A percentile compares a stretch with the other conserved stretches of the same genome.
phyloP scores from a whole-genome alignment of 192 early-diverging fungal species.

The Funneliformis mosseae region DNA sequence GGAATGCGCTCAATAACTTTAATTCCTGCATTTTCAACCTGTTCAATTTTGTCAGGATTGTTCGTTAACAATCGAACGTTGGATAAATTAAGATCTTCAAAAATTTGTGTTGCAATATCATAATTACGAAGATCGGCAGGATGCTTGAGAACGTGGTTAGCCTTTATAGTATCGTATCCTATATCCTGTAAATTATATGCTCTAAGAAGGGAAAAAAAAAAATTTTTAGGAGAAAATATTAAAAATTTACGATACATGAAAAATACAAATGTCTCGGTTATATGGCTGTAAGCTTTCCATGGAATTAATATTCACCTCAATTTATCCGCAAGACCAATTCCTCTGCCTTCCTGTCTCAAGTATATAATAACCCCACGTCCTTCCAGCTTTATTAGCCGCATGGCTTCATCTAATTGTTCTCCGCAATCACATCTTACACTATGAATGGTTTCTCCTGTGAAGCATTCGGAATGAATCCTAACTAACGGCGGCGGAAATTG shows the following conservation, averaged over 20 bases:
- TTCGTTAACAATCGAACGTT: conserved; percentile 88
- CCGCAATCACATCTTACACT: conserved; percentile 94
- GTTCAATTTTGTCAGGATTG: conserved; percentile 92
- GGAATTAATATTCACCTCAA: conserved; percentile 61
- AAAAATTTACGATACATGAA: too few species aligned
- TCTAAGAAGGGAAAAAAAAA: conserved; percentile 46
- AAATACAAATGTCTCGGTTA: too few species aligned
- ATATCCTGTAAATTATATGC: conserved; percentile 97
- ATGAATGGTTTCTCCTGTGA: conserved; percentile 93
- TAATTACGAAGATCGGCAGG: conserved; percentile 95
- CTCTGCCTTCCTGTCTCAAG: conserved; percentile 93
- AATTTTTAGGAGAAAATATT: too few species aligned
- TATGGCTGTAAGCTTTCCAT: too few species aligned
- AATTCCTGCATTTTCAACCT: conserved; percentile 66
- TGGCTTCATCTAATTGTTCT: conserved; percentile 90
- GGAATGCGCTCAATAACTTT: conserved; percentile 80
- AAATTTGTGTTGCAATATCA: conserved; percentile 83
- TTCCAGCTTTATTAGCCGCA: conserved; percentile 82
- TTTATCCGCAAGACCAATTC: conserved; percentile 93
- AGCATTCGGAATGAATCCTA: conserved; percentile 96
- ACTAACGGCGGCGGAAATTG: conserved; percentile 61
- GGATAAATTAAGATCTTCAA: conserved; percentile 78
- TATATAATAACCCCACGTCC: conserved; percentile 94
- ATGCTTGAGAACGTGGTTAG: conserved; percentile 88
- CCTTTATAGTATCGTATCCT: conserved; percentile 91